Conservation (phyloP, 805 yeast species). For the Brettanomyces anomalus region DNA sequence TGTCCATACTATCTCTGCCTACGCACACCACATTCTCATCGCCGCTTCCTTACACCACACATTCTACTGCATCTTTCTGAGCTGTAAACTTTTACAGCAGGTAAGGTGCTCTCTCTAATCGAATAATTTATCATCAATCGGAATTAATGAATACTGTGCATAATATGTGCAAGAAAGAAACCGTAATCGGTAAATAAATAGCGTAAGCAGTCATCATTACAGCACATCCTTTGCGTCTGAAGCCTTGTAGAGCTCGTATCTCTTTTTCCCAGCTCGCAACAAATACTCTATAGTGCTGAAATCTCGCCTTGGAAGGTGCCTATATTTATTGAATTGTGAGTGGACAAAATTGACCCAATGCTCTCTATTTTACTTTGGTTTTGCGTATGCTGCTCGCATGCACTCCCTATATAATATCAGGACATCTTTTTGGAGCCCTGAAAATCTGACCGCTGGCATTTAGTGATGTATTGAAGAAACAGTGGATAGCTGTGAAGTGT, state of each 20-base stretch:
- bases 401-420: constrained; percentile 39
- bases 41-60: too few species aligned
- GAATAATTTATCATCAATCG: neutral
- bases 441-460: constrained; percentile 12
- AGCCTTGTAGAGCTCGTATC: constrained; percentile 63
- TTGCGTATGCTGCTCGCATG: constrained; percentile 33
- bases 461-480: neutral
- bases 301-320: constrained; percentile 59
- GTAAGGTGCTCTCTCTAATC: too few species aligned
- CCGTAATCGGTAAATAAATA: too few species aligned
- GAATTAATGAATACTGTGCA: neutral
- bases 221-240: constrained; percentile 61
- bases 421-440: constrained; percentile 47
- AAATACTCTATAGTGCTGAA: constrained; percentile 82
- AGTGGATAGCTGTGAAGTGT: too few species aligned
- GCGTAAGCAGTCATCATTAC: neutral
- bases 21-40: too few species aligned
- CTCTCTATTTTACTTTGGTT: constrained; percentile 30
- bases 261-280: constrained; percentile 63
- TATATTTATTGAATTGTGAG: constrained; percentile 54
- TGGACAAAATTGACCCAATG: constrained; percentile 28
- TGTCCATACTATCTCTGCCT: too few species aligned
- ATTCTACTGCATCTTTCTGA: too few species aligned
- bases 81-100: too few species aligned
- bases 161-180: neutral